Evolutionary conservation across 2,329 filamentous ascomycete species (phyloP), one percentile per base, ranked within the genome.

Genomic region (Talaromyces islandicus): DNA sequence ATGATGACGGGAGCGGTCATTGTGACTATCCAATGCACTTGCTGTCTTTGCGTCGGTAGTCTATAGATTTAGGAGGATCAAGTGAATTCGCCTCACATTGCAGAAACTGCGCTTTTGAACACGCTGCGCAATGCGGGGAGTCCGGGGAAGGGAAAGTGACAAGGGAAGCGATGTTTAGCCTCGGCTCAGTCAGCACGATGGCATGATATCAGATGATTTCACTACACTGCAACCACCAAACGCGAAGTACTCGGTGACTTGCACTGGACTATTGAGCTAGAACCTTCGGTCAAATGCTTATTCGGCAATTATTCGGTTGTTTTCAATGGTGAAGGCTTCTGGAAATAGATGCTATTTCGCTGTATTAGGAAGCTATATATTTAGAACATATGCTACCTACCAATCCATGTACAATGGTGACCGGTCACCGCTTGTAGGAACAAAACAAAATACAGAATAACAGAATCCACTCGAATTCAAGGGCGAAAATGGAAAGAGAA

Each of bases 1-100:
- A 71, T 70, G 25, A 71, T 63, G n/a, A 71, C 69, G 32, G 41
- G 50, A 3, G 35, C 24, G 25, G 27, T 11, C 24, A n/a, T 43
- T 12, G 30, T 32, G 21, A 21, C 56, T 56, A n/a, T 29, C 12
- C 14, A 29, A 25, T n/a, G 48, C 48, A 19, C 24, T 12, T 24
- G 9, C 43, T 52, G 48, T 19, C 19, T 52, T 50, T 25, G 7
- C 35, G 35, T 38, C 17, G 11, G 5, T 46, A 19, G 19, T 24
- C 14, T 46, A 21, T 52, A 3, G 25, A 52, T 10, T 7, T 50
- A 7, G 12, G 19, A 50, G 7, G 12, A 5, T 3, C 19, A 24
- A 24, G 19, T 25, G n/a, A 50, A 50, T 17, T 3, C 2, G 43
- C 7, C 43, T 50, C 10, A 17, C n/a, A 48, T 48, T 24, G 43